phyloP scores from a whole-genome alignment of 148 eudicot species.

The Rhododendron molle region DNA sequence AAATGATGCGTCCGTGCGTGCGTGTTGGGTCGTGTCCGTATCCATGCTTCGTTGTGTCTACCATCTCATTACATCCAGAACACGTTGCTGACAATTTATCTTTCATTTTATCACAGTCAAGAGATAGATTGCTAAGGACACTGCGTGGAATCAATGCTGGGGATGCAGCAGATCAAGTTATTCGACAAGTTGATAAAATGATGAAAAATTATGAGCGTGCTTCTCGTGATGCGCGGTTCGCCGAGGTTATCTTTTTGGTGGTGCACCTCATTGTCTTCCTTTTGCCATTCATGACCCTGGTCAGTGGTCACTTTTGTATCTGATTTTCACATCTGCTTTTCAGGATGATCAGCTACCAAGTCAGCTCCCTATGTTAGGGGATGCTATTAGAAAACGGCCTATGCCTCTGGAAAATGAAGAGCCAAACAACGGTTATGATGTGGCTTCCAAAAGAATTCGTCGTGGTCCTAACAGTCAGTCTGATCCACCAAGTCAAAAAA shows the following conservation, averaged over 20 bases:
- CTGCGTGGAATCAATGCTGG: conserved; percentile 88
- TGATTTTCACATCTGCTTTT: conserved; percentile 10
- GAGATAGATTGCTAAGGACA: conserved; percentile 69
- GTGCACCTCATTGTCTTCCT: not conserved
- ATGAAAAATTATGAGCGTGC: conserved; percentile 69
- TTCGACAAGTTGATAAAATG: conserved; percentile 82
- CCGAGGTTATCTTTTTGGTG: conserved; percentile 40
- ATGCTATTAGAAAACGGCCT: conserved; percentile 47
- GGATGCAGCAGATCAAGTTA: conserved; percentile 94
- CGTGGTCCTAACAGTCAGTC: conserved; percentile 39
- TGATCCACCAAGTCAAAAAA: conserved; percentile 28
- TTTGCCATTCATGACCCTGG: not conserved
- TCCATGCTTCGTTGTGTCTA: not conserved
- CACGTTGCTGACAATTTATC: conserved; percentile 11
- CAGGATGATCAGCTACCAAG: conserved; percentile 61
- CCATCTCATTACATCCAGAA: not conserved
- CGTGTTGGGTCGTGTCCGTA: not conserved
- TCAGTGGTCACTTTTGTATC: not conserved
- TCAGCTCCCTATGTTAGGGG: conserved; percentile 40
- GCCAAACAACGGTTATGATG: conserved; percentile 34
- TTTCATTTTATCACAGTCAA: conserved; percentile 48
- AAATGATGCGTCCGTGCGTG: not conserved
- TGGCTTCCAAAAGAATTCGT: conserved; percentile 55
- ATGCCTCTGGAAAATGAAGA: conserved; percentile 46
- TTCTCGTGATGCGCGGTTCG: conserved; percentile 53